Conservation (phyloP, 208 protist species). For the Trypanosoma vivax region DNA sequence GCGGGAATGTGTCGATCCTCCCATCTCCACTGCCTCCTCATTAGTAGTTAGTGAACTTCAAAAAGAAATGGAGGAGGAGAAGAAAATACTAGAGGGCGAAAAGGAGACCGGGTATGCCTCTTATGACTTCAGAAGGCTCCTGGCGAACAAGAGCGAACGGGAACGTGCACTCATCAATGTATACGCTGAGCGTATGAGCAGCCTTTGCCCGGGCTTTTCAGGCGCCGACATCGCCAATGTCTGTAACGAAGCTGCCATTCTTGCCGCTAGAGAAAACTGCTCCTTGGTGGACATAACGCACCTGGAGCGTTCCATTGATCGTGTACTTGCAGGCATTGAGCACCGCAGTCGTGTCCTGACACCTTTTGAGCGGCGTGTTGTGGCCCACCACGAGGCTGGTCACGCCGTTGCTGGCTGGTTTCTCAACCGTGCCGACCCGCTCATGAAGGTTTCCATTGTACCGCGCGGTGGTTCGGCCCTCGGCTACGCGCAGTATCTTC, state of each 20-base stretch:
- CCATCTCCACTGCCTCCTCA: constrained; percentile 6
- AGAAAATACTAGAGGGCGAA: constrained; percentile 9
- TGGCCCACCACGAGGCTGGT: constrained; percentile 98
- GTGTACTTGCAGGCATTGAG: constrained; percentile 95
- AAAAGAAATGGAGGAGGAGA: constrained; percentile 21
- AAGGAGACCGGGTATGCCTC: constrained; percentile 5
- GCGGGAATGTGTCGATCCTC: not conserved
- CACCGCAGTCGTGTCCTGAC: constrained; percentile 84
- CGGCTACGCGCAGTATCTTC: constrained; percentile 97
- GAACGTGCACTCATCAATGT: constrained; percentile 61
- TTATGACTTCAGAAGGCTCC: constrained; percentile 46
- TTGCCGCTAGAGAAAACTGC: constrained; percentile 76
- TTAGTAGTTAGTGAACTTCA: constrained; percentile 21
- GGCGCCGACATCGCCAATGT: constrained; percentile 97
- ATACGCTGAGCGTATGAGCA: constrained; percentile 67
- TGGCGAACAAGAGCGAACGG: constrained; percentile 37
- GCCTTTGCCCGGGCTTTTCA: constrained; percentile 79
- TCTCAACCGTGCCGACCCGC: constrained; percentile 93
- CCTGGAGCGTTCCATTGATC: constrained; percentile 93
- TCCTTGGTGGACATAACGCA: constrained; percentile 67
- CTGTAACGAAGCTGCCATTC: constrained; percentile 93
- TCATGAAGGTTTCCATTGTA: constrained; percentile 98
- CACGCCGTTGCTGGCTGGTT: constrained; percentile 97
- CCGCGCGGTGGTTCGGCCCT: constrained; percentile 92
- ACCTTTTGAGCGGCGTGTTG: constrained; percentile 85